Evolutionary conservation across 2,329 filamentous ascomycete species (phyloP), one percentile per base, ranked within the genome.

Genomic region (Colletotrichum sp.): DNA sequence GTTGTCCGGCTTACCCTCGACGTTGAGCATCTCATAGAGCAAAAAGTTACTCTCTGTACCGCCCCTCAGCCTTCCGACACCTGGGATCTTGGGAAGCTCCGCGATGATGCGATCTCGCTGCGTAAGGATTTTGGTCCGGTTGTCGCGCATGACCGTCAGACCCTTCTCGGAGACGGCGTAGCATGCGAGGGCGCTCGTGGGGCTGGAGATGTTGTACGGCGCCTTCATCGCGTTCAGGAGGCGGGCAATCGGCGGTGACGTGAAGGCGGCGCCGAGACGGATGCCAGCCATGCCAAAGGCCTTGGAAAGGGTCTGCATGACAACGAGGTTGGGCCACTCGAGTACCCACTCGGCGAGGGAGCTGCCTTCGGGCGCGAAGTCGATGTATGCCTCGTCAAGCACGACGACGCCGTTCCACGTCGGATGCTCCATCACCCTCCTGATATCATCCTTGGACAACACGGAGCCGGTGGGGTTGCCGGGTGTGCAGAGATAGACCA

Each of bases 271-370:
- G 63, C 97, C 97, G 2, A 99, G 90, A 18, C 97, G 91, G 82
- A 99, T 98, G 67, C 96, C 97, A 6, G 97, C 97, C 82, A 99
- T 91, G 32, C 97, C 97, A 82, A 99, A 99, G 0, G 96, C 97
- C 85, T 99, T 99, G 81, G 95, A 98, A n/a, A 99, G 90, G 2
- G 97, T 99, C 88, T 99, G 97, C 95, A 99, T 95, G 73, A 99
- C 96, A 21, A 98, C 96, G 30, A 99, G 89, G 84, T 99, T 99
- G 67, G 96, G 96, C 92, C 95, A 98, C 81, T 98, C 96, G 43
- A 91, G 89, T 2, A 98, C 96, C 94, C 95, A 98, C 85, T 98
- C 95, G 30, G 97, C 96, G 30, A 99, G 90, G 79, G 95, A 98
- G 57, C 95, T 90, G 30, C 91, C 93, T 18, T 85, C 92, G 7